Evolutionary conservation across 306 rosid species (phyloP), one percentile per base, ranked within the genome.

Genomic region (Lathyrus sativus): DNA sequence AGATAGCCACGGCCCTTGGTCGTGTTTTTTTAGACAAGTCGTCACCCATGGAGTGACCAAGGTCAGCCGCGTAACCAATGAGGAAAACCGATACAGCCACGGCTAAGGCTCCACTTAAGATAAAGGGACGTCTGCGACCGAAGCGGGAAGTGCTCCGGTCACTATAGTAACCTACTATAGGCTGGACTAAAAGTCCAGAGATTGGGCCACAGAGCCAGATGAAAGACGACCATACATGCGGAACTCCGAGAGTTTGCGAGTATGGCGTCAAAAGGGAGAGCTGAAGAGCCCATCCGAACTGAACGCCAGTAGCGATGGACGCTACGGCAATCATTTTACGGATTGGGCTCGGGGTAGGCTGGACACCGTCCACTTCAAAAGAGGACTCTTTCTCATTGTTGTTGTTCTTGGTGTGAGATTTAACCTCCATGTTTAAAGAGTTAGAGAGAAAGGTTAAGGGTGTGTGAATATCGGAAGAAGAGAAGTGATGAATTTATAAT

Each of bases 281-380:
- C 24, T 92, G 98, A 0, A 92, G 73, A 4, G 98, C 98, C 98
- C 98, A 92, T 0, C 95, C 96, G 45, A 92, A 92, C 39, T 92
- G 96, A 4, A 92, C 5, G 0, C 95, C 98, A 0, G 92, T 87
- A 0, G 96, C 98, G 0, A 92, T 84, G 2, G 96, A 82, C 0
- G 98, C 76, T 4, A 92, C 95, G 0, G 43, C 62, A 7, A 86
- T 22, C 17, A 92, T 63, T 42, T 82, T 84, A 0, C 33, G 19
- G 1, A 86, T 7, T 0, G 95, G 82, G n/a, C 73, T 78, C 1
- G 62, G 6, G 1, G 0, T 3, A 0, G n/a, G 19, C 0, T 1
- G 33, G 0, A 10, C 33, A 3, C 19, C 12, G 1, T 80, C 87
- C 3, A 78, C 14, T 1, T 82, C 63, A 43, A 82, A 56, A 6